Evolutionary conservation across 202 grass and related monocot genomes (phyloP).

Genomic region (Alloteropsis angusta): DNA sequence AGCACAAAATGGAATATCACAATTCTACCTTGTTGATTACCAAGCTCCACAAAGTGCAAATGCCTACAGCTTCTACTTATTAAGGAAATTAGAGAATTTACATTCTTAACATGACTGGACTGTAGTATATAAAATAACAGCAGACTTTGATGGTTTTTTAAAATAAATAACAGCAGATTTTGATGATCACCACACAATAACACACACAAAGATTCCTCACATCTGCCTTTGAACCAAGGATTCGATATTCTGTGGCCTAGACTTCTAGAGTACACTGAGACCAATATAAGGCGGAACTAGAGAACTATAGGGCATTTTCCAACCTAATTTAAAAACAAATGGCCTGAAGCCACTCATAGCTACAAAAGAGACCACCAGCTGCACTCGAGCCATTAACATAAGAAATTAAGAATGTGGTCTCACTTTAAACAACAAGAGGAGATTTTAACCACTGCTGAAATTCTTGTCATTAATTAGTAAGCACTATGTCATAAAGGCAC

Average conservation of each 20-base stretch:
- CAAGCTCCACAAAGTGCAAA: slow-evolving; percentile 8
- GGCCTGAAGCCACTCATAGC: not conserved
- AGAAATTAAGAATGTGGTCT: not conserved
- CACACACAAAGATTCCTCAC: not conserved
- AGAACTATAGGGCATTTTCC: not conserved
- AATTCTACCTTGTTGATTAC: slow-evolving; percentile 15
- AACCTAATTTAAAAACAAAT: slow-evolving; percentile 1
- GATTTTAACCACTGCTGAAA: slow-evolving; percentile 24
- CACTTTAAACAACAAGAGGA: slow-evolving; percentile 42
- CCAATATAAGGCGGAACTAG: not conserved
- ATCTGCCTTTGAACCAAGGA: not conserved
- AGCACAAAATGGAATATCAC: slow-evolving; percentile 1
- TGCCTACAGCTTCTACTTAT: not conserved
- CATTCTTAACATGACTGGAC: not conserved
- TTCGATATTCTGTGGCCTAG: not conserved
- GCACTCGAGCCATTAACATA: slow-evolving; percentile 6
- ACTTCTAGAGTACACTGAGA: not conserved
- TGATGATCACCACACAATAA: not conserved
- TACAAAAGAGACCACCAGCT: slow-evolving; percentile 15
- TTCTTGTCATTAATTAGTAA: slow-evolving; percentile 28
- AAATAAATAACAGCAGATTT: not conserved
- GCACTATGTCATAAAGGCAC: slow-evolving; percentile 27
- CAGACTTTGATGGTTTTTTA: not conserved
- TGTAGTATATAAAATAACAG: not conserved
- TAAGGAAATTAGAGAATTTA: not conserved